phyloP scores from a whole-genome alignment of 1,284 basidiomycete species.

The Moesziomyces aphidis region DNA sequence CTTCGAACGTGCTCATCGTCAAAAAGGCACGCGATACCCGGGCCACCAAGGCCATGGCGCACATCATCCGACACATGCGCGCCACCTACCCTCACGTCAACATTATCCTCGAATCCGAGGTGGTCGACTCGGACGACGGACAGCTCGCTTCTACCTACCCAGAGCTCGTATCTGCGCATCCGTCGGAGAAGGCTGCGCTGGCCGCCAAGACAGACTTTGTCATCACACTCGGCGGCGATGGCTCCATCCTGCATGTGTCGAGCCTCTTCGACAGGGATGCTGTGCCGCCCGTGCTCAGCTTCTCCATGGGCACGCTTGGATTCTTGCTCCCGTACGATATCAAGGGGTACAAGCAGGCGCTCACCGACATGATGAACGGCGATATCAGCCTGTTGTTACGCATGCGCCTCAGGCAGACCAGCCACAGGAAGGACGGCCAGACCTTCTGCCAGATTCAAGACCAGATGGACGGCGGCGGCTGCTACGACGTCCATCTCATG shows the following conservation, averaged over 20 bases:
- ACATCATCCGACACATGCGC: slow-evolving; percentile 66
- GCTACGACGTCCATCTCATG: slow-evolving; percentile 89
- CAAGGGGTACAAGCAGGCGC: slow-evolving; percentile 43
- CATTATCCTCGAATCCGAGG: slow-evolving; percentile 78
- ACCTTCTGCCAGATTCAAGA: slow-evolving; percentile 40
- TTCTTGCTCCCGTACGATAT: slow-evolving; percentile 86
- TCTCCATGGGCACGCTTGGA: slow-evolving; percentile 94
- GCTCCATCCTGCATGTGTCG: slow-evolving; percentile 93
- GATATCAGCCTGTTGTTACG: slow-evolving; percentile 56
- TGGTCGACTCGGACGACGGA: slow-evolving; percentile 75
- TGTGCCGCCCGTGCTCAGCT: slow-evolving; percentile 93
- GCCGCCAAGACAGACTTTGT: slow-evolving; percentile 76
- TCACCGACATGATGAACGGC: slow-evolving; percentile 54
- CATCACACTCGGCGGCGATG: slow-evolving; percentile 92
- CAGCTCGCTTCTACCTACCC: slow-evolving; percentile 26
- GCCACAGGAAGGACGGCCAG: slow-evolving; percentile 41
- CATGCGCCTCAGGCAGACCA: slow-evolving; percentile 58
- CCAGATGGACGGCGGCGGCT: slow-evolving; percentile 26
- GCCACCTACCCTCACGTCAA: slow-evolving; percentile 76
- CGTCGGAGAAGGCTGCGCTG: slow-evolving; percentile 27
- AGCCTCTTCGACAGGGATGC: slow-evolving; percentile 87
- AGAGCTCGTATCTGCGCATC: slow-evolving; percentile 29
- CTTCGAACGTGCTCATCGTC: slow-evolving; percentile 70
- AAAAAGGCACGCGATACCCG: slow-evolving; percentile 71
- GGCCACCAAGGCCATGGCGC: slow-evolving; percentile 69